Evolutionary conservation across 129 eudicot species (phyloP), one percentile per base, ranked within the genome.

Genomic region (Ambrosia trifida): DNA sequence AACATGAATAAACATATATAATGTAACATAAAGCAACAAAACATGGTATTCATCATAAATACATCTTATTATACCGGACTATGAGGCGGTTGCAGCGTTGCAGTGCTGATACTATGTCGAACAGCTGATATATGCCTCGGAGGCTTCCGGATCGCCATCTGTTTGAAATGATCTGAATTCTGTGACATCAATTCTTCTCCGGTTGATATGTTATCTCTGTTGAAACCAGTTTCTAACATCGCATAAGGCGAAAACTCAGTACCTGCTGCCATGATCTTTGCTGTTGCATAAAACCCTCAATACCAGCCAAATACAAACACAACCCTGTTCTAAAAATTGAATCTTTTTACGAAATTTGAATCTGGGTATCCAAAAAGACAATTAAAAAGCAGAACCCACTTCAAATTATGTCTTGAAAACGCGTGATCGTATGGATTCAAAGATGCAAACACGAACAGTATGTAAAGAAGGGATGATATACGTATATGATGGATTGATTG

Each of bases 201-300:
- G 32, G 36, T 51, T 66, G 88, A 58, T 30, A 62, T 68, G 45
- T 56, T 76, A 38, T 84, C 88, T 54, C 73, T 83, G 74, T 66
- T 66, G 49, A 66, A 76, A 64, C 80, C 71, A 59, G 83, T 61
- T 75, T 91, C 90, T 73, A 83, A 28, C 65, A 78, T 67, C 49
- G 77, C 72, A 64, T 72, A 85, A 43, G 82, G 88, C 7, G 95
- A 81, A 68, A 83, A 80, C 72, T 88, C 90, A 57, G 92, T 58
- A 62, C 87, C 85, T 11, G 95, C 92, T 70, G 97, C 92, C 97
- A 91, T 91, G 32, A 31, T 80, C 24, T 67, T 70, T 47, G 40
- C 20, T 28, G 76, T 54, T 61, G 69, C 82, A 87, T 83, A 60
- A 64, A 63, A 50, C 68, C 85, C 74, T 57, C 11, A 54, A 64